Percentiles rank a stretch among this genome's conserved stretches.
phyloP scores from a whole-genome alignment of 2,329 filamentous ascomycete species.

The Pyrenochaeta sp. region DNA sequence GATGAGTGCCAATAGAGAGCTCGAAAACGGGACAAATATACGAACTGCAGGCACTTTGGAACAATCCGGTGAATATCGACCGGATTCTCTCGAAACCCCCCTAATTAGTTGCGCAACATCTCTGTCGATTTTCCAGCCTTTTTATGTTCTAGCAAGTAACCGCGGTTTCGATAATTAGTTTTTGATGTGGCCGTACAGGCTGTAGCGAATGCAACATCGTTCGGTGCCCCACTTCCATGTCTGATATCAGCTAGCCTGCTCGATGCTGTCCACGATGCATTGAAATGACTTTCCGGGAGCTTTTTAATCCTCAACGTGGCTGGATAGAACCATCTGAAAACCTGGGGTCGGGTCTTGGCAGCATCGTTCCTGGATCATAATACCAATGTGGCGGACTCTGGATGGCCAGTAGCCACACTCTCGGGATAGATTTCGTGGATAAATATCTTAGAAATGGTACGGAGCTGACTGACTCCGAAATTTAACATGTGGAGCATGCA shows the following conservation, averaged over 20 bases:
- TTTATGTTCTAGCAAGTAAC: too few relatives aligned
- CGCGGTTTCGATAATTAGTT: neutral
- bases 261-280: slow-evolving; percentile 8
- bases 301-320: neutral
- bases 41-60: too few relatives aligned
- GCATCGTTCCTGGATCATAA: slow-evolving; percentile 24
- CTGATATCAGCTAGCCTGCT: slow-evolving; percentile 2
- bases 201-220: slow-evolving; percentile 12
- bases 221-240: slow-evolving; percentile 8
- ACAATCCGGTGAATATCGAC: too few relatives aligned
- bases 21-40: too few relatives aligned
- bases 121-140: too few relatives aligned
- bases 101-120: too few relatives aligned
- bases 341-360: slow-evolving; percentile 18
- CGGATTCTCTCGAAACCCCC: too few relatives aligned
- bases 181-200: slow-evolving; percentile 3
- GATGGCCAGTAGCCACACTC: slow-evolving; percentile 5
- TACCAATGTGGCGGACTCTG: neutral
- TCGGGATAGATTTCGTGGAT: slow-evolving; percentile 19
- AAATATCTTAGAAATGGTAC: slow-evolving; percentile 18
- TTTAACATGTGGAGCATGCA: slow-evolving; percentile 7
- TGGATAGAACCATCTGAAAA: slow-evolving; percentile 14
- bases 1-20: too few relatives aligned
- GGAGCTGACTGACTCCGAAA: slow-evolving; percentile 1
- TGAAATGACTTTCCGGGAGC: neutral